These are phyloP conservation scores for Clavispora fructus DNA, from an alignment of 805 yeast genomes.

Conservation along the genomic window DNA sequence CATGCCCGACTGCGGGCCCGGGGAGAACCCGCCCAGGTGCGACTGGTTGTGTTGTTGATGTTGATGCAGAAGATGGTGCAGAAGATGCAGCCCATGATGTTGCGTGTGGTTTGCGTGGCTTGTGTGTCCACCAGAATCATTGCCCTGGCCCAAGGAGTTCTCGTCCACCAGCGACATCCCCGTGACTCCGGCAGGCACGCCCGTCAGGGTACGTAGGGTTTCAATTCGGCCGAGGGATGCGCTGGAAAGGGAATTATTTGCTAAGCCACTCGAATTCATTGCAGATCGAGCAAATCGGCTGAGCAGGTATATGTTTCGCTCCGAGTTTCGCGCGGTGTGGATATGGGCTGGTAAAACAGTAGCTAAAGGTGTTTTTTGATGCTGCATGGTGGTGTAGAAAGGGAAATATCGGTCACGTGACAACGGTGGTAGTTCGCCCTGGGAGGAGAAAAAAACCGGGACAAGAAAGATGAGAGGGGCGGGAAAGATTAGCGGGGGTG, in stretches of 20 bases:
- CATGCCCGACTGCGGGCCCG: neutral
- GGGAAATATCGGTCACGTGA: neutral
- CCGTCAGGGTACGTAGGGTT: slow-evolving; percentile 9
- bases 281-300: neutral
- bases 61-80: slow-evolving; percentile 2
- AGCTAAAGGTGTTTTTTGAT: neutral
- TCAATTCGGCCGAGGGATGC: slow-evolving; percentile 12
- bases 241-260: slow-evolving; percentile 8
- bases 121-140: neutral
- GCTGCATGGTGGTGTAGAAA: neutral
- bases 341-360: neutral
- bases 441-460: no score
- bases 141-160: slow-evolving; percentile 1
- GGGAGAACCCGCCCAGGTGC: slow-evolving; percentile 2
- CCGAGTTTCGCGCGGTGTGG: neutral
- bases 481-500: no score
- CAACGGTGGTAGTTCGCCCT: neutral
- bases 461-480: no score
- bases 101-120: slow-evolving; percentile 2
- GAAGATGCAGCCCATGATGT: slow-evolving; percentile 6
- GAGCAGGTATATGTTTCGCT: neutral
- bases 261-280: slow-evolving; percentile 13
- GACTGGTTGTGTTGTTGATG: neutral
- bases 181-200: slow-evolving; percentile 8
- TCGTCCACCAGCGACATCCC: slow-evolving; percentile 8